Base-by-base conservation (phyloP, 1,284 basidiomycete genomes). In the Vanrija sp. region DNA sequence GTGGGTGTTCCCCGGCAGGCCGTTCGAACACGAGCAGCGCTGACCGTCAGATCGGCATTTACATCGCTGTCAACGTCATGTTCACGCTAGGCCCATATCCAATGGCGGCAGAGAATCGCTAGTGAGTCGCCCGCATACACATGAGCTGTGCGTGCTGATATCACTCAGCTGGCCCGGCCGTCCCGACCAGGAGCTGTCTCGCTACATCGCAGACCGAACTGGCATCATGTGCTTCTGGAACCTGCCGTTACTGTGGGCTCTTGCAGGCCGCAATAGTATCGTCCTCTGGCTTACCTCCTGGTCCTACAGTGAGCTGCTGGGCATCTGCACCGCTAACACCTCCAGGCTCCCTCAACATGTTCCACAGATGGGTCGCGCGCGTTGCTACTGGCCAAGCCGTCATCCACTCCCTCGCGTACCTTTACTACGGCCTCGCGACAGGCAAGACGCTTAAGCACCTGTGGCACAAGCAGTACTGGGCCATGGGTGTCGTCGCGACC, bases 61-160 rank as follows among this genome's bases (percentile, higher is more conserved):
- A 63, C 49, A 43, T 61, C 38, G 46, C 53, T 2, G 42, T 60
- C 46, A 63, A 66, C 51, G n/a, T 66, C 42, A 38, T 66, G 26
- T 65, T 77, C 12, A 34, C 34, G 12, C 34, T 34, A 1, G 9
- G 76, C 67, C 58, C 80, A 72, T 65, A 83, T 71, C 34, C 34
- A 6, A 34, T 34, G 34, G 34, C 34, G 14, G 7, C 34, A 34
- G 34, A 34, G 34, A 34, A 34, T 34, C 34, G 34, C 34, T 34
- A 14, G 34, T 34, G 34, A 34, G 34, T 34, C 4, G 34, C 10
- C 28, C 7, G 2, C 28, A 10, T 28, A 28, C 6, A 2, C 28
- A 6, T 10, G 10, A 28, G 28, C 26, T 28, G 26, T 28, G 28
- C n/a, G 21, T 23, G 25, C 40, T 21, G 7, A 18, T n/a, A 19